Conservation (phyloP, 306 rosid genomes). For the Gleditsia sinensis region DNA sequence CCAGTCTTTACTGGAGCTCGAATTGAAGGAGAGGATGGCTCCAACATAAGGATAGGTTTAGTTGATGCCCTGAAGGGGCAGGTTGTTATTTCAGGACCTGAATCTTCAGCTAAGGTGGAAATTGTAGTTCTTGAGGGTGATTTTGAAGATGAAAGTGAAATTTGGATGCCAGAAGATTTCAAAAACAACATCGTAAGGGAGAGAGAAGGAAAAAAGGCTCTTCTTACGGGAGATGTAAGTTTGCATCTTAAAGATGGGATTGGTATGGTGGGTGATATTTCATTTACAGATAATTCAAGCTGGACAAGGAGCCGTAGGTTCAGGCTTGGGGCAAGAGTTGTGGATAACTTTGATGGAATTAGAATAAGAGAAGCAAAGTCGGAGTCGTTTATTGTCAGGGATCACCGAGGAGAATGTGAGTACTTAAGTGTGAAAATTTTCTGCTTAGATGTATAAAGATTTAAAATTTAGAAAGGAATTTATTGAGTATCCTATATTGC, state of each 20-base stretch:
- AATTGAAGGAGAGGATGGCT: slow-evolving; percentile 85
- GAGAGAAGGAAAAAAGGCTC: slow-evolving; percentile 95
- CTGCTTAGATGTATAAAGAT: slow-evolving; percentile 30
- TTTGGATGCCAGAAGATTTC: slow-evolving; percentile 82
- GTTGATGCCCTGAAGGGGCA: slow-evolving; percentile 62
- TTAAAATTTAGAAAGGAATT: not conserved
- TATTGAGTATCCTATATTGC: not conserved
- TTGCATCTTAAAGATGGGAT: slow-evolving; percentile 78
- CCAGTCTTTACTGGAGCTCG: slow-evolving; percentile 98
- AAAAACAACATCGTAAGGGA: slow-evolving; percentile 85
- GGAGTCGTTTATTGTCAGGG: slow-evolving; percentile 87
- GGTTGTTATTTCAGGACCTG: slow-evolving; percentile 68
- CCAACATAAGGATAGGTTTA: slow-evolving; percentile 67
- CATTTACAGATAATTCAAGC: slow-evolving; percentile 96
- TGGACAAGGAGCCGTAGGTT: slow-evolving; percentile 99
- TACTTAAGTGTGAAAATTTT: slow-evolving; percentile 32
- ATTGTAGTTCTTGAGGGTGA: slow-evolving; percentile 97
- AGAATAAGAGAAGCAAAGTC: slow-evolving; percentile 88
- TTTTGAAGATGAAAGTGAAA: slow-evolving; percentile 89
- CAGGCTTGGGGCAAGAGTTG: slow-evolving; percentile 88
- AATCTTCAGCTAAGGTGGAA: slow-evolving; percentile 89
- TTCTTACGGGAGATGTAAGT: slow-evolving; percentile 85
- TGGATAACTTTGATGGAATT: slow-evolving; percentile 67
- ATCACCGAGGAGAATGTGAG: slow-evolving; percentile 99
- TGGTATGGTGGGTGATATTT: slow-evolving; percentile 78